phyloP scores from a whole-genome alignment of 169 alveolate genomes.

The Eimeria praecox region DNA sequence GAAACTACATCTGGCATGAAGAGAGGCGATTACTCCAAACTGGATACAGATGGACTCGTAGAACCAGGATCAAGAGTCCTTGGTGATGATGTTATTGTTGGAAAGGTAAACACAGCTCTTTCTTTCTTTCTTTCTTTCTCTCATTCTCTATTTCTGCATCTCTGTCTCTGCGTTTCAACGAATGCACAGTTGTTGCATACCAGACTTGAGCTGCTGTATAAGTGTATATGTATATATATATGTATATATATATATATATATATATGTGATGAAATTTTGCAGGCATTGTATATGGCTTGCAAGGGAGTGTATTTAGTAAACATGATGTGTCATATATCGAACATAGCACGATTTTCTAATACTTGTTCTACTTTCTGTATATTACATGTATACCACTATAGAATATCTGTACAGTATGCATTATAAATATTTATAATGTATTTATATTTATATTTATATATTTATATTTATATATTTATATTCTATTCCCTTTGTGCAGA shows the following conservation, averaged over 20 bases:
- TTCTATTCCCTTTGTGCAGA: constrained; percentile 10
- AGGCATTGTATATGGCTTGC: neutral
- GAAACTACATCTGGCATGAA: constrained; percentile 73
- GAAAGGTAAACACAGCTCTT: constrained; percentile 94
- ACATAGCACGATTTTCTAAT: too few relatives aligned
- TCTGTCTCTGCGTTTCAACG: too few relatives aligned
- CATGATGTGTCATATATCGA: too few relatives aligned
- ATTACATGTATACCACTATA: too few relatives aligned
- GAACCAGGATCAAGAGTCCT: constrained; percentile 98
- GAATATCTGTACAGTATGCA: too few relatives aligned
- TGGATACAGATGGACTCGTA: constrained; percentile 98
- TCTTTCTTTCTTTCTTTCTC: neutral
- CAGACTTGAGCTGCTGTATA: too few relatives aligned
- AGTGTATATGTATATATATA: neutral
- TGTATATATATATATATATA: neutral
- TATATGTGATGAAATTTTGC: neutral
- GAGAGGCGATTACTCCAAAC: constrained; percentile 94
- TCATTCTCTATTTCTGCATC: too few relatives aligned
- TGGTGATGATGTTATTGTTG: constrained; percentile 99
- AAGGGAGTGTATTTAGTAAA: too few relatives aligned
- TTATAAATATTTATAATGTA: too few relatives aligned
- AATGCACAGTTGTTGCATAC: too few relatives aligned
- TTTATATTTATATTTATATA: neutral
- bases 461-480: neutral
- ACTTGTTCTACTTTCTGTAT: too few relatives aligned